Evolutionary conservation across 208 protist genomes (phyloP), one percentile per base, ranked within the genome.

Genomic region (Wallacemonas rigidus): DNA sequence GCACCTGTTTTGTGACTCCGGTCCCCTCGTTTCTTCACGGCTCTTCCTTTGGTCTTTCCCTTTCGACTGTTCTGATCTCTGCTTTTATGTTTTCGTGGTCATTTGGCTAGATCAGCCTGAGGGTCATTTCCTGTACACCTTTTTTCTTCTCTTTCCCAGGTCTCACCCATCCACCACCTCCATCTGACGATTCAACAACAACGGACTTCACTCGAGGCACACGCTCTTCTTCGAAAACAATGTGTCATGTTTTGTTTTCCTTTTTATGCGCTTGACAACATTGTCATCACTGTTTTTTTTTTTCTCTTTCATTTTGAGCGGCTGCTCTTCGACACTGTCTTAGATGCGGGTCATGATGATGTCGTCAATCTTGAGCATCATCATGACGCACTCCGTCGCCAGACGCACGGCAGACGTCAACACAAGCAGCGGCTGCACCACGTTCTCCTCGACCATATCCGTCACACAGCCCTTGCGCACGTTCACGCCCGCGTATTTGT

Each of bases 361-460:
- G 63, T 95, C 90, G 63, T 95, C 90, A 71, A 95, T 94, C 88
- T 99, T 99, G 54, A 99, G 86, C 61, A 99, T 98, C 91, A 98
- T 98, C 71, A 97, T 88, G 36, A 99, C 98, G 55, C 93, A 98
- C 83, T 99, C 99, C 9, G 98, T 98, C 35, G 99, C 99, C n/a
- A 99, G 92, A 8, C 82, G 84, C 38, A 99, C 79, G 40, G 98
- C 97, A 60, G 90, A 98, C 2, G 86, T 89, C 41, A 87, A 93
- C 5, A 99, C 98, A 5, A 99, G 88, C 26, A 99, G 79, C 39
- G 99, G 99, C 85, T 99, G 98, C 56, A 99, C 79, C 14, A 99
- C 99, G 72, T 99, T 97, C 79, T 99, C 95, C 75, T 99, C 95
- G 12, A 98, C 75, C 83, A 99, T 99, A 84, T 99, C 97, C 35